A percentile compares a stretch with the other conserved stretches of the same genome.
Conservation (phyloP, 768 basidiomycete genomes). For the Phylloporus sp. region DNA sequence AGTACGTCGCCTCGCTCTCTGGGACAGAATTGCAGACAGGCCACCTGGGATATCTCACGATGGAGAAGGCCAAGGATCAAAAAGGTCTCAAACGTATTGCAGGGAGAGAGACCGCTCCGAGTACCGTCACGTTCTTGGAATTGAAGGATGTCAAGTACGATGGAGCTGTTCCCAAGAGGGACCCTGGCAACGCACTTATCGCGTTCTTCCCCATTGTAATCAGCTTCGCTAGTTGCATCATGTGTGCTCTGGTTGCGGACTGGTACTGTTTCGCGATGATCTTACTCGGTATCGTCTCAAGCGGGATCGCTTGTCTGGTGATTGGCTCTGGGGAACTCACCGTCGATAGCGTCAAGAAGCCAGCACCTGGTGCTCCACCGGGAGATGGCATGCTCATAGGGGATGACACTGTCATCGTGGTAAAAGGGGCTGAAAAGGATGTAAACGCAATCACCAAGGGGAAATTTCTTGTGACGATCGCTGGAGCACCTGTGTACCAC, state of each 20-base stretch:
- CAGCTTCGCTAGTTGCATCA: constrained; percentile 22
- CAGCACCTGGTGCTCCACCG: constrained; percentile 24
- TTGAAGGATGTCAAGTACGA: constrained; percentile 22
- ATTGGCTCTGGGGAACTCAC: constrained; percentile 29
- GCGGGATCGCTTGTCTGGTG: constrained; percentile 26
- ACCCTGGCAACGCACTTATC: constrained; percentile 9
- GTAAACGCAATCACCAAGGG: constrained; percentile 33
- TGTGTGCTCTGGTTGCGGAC: constrained; percentile 25
- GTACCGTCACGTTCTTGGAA: constrained; percentile 20
- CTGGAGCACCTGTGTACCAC: constrained; percentile 11
- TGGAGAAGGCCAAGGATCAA: constrained; percentile 13
- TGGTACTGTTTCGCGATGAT: constrained; percentile 34
- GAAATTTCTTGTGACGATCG: constrained; percentile 22
- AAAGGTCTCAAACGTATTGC: neutral
- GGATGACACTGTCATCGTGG: constrained; percentile 24
- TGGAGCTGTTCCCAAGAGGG: constrained; percentile 2
- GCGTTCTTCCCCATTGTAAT: constrained; percentile 21
- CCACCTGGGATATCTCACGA: constrained; percentile 28
- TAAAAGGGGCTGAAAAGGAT: constrained; percentile 30
- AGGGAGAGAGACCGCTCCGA: constrained; percentile 17
- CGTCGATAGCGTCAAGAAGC: constrained; percentile 12
- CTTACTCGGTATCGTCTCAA: constrained; percentile 31
- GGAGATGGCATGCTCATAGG: constrained; percentile 32
- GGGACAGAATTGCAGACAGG: constrained; percentile 29
- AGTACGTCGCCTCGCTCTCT: constrained; percentile 25